Evolutionary conservation across 2,329 filamentous ascomycete genomes (phyloP).

Genomic region (Xylariaceae sp.): DNA sequence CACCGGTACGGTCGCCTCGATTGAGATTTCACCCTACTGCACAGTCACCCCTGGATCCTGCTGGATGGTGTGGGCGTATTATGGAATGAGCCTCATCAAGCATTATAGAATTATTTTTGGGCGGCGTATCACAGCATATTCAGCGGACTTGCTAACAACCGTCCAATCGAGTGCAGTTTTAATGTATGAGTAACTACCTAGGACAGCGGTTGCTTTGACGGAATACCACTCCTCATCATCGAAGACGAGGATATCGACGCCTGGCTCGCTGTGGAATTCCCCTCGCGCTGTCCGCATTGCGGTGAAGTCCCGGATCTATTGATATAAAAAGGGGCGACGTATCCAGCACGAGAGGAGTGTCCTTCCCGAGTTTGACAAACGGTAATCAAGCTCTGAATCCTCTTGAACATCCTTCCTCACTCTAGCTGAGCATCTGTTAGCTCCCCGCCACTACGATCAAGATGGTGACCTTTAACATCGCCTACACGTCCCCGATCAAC

Average conservation of each 20-base stretch:
- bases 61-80: neutral
- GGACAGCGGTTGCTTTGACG: neutral
- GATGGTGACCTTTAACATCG: constrained; percentile 36
- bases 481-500: constrained; percentile 38
- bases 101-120: constrained; percentile 9
- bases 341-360: neutral
- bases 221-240: neutral
- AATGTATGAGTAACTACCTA: neutral
- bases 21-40: too few relatives aligned
- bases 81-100: neutral
- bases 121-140: constrained; percentile 7
- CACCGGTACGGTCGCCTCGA: too few relatives aligned
- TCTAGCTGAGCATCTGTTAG: neutral
- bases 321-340: constrained; percentile 5
- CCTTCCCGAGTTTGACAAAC: neutral
- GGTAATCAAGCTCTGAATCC: neutral
- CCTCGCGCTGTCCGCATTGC: constrained; percentile 10
- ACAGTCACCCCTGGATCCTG: too few relatives aligned
- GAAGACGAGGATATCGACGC: neutral
- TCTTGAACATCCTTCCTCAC: neutral
- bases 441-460: constrained; percentile 7
- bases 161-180: neutral
- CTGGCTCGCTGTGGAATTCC: constrained; percentile 11
- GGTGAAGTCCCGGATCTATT: neutral
- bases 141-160: constrained; percentile 6